Conservation (phyloP, 768 basidiomycete species). For the Sporobolomyces pararoseus region DNA sequence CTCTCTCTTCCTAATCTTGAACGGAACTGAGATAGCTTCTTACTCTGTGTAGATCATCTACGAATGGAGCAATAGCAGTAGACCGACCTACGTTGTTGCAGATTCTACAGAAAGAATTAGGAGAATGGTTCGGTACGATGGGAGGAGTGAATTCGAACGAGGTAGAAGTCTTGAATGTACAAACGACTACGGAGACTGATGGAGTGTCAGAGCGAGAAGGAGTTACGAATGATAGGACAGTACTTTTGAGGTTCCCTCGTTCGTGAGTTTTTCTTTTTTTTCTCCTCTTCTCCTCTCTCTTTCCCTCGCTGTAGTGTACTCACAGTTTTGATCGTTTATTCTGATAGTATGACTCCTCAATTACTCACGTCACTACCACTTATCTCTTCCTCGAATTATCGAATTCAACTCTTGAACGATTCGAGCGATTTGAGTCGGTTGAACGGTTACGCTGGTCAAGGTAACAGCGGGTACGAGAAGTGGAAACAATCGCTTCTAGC, state of each 20-base stretch:
- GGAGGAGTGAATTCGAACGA: conserved; percentile 27
- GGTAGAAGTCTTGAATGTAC: conserved; percentile 3
- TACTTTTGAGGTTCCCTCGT: conserved; percentile 20
- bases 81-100: not conserved
- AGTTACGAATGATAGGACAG: not conserved
- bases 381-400: not conserved
- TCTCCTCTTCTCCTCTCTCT: not conserved
- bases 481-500: too few relatives aligned
- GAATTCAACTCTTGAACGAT: not conserved
- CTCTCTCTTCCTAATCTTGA: conserved; percentile 4
- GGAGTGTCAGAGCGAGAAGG: not conserved
- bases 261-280: conserved; percentile 5
- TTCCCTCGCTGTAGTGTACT: too few relatives aligned
- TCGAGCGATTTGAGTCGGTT: conserved; percentile 4
- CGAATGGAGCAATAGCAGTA: not conserved
- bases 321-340: not conserved
- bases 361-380: conserved; percentile 30
- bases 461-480: not conserved
- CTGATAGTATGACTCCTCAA: conserved; percentile 9
- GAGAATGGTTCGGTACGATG: conserved; percentile 21
- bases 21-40: not conserved
- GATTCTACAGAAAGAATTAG: not conserved
- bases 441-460: not conserved
- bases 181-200: not conserved
- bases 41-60: not conserved